Base-by-base conservation (phyloP, 1,139 yeast genomes). In the Magnusiomyces suaveolens region DNA sequence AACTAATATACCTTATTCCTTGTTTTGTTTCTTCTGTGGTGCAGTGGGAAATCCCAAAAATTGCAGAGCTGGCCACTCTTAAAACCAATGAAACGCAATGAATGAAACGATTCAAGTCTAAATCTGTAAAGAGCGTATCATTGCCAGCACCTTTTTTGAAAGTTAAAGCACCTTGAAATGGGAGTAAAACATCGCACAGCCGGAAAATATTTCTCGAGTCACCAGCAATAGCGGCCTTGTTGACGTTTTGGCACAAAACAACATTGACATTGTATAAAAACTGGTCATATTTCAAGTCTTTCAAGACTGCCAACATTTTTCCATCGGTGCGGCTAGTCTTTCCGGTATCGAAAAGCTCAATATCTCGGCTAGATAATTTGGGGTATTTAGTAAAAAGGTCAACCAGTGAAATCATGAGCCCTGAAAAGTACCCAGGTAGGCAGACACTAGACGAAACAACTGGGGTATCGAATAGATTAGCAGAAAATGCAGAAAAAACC, bases 401-500 rank as follows among this genome's bases (percentile, higher is more conserved):
- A 64, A 79, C 81, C 20, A 87, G 78, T 12, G 85, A 76, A 1
- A 90, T 83, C 58, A 86, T 72, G 52, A 87, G 78, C 55, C 84
- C 75, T 18, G 86, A 75, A 32, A 87, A 68, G 58, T 85, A 89
- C 32, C 90, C 92, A 64, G 82, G 87, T 48, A 75, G 72, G 1
- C 84, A 77, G 24, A 88, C 80, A 50, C 82, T 72, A 1, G 90
- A 78, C 1, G 96, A 87, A 60, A 84, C 83, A 0, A 84, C 74
- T 0, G 96, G 92, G 51, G 94, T 84, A 1, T 96, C 88, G 66
- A 89, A 89, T 14, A 90, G 72, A 66, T 92, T 97, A 1, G 96
- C 86, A 0, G 96, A 85, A 23, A 92, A 66, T 8, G 83, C 77
- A 41, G 84, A 76, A 80, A 89, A 81, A 24, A 88, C 75, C 43